Conservation (phyloP, 805 yeast species). For the Yarrowia keelungensis region DNA sequence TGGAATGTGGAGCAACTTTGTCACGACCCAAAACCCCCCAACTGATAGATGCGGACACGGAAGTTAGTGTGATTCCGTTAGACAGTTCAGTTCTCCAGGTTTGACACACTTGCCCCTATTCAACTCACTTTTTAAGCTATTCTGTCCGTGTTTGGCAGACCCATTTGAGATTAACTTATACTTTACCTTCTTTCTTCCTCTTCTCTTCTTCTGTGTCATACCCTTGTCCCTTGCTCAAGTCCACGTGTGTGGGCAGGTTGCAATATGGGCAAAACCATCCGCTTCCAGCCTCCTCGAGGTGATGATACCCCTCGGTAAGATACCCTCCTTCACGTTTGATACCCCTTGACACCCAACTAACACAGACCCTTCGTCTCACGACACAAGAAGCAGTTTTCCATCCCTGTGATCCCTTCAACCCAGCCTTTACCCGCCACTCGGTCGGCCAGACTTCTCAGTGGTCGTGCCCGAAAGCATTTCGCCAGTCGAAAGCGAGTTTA, state of each 20-base stretch:
- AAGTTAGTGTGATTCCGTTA: no score
- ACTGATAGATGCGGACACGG: no score
- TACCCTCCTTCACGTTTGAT: slow-evolving; percentile 1
- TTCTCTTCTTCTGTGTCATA: slow-evolving; percentile 17
- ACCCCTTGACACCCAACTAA: neutral
- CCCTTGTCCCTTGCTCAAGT: slow-evolving; percentile 32
- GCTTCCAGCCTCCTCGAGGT: slow-evolving; percentile 18
- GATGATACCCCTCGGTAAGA: slow-evolving; percentile 35
- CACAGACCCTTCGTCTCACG: slow-evolving; percentile 28
- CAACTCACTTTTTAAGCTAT: neutral
- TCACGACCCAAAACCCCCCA: no score
- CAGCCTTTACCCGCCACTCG: neutral
- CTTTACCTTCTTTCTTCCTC: slow-evolving; percentile 5
- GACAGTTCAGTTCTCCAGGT: no score
- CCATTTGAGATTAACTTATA: neutral
- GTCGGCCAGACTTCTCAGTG: slow-evolving; percentile 1
- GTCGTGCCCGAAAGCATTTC: slow-evolving; percentile 35
- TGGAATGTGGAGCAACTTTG: no score
- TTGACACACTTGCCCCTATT: no score
- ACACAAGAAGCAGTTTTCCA: slow-evolving; percentile 20
- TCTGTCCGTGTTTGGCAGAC: neutral
- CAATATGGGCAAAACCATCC: slow-evolving; percentile 29
- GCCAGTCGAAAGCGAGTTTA: slow-evolving; percentile 60
- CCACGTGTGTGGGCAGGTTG: slow-evolving; percentile 26
- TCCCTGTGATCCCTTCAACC: neutral